phyloP scores from a whole-genome alignment of 1,284 basidiomycete species.

The Rhizoctonia solani region DNA sequence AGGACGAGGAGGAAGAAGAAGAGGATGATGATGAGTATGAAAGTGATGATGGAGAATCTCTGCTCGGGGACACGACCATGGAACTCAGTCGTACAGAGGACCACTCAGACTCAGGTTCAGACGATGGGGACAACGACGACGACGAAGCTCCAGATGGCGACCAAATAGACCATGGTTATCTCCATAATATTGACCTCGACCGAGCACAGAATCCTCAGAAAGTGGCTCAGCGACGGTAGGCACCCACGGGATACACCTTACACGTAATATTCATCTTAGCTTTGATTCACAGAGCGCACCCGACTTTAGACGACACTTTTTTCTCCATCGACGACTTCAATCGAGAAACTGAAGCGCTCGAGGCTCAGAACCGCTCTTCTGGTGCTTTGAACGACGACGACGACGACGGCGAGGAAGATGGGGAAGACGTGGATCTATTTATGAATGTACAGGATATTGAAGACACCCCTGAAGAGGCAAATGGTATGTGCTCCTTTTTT shows the following conservation, averaged over 20 bases:
- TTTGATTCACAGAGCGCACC: conserved; percentile 45
- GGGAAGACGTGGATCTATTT: conserved; percentile 71
- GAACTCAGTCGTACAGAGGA: conserved; percentile 14
- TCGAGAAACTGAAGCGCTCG: conserved; percentile 78
- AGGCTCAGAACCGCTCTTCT: conserved; percentile 65
- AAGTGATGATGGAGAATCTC: conserved; percentile 46
- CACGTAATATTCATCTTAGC: background rate
- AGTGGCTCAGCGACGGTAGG: conserved; percentile 7
- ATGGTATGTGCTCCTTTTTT: conserved; percentile 37
- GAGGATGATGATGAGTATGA: conserved; percentile 48
- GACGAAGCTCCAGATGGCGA: conserved; percentile 48
- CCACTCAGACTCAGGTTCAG: background rate
- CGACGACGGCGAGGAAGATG: conserved; percentile 58
- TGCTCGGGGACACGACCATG: conserved; percentile 28
- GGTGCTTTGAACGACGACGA: conserved; percentile 58
- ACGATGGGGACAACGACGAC: conserved; percentile 43
- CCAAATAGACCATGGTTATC: conserved; percentile 49
- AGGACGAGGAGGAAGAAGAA: conserved; percentile 52
- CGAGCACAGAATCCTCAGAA: conserved; percentile 42
- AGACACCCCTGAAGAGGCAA: conserved; percentile 49
- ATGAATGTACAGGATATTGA: conserved; percentile 57
- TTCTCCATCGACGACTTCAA: conserved; percentile 92
- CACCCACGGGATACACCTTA: background rate
- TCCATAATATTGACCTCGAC: conserved; percentile 46
- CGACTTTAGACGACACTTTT: conserved; percentile 89